Evolutionary conservation across 208 protist genomes (phyloP).

Genomic region (Leishmania lainsoni): DNA sequence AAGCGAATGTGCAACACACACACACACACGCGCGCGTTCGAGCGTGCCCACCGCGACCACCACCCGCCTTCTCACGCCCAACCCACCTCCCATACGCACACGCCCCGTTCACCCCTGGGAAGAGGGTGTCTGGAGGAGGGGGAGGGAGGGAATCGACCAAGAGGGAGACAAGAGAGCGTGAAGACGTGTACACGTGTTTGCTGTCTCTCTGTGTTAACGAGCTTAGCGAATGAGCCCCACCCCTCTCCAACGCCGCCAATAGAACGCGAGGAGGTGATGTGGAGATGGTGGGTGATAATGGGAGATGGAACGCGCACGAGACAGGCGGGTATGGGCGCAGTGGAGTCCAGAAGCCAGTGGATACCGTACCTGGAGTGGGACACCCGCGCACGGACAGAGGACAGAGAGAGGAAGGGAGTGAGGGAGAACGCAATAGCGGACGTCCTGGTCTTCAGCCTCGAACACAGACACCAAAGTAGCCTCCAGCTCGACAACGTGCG

Average conservation of each 20-base stretch:
- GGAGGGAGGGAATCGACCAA: not conserved
- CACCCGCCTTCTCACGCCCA: too few species aligned
- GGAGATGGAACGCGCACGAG: not conserved
- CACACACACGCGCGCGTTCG: not conserved
- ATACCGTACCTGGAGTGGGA: too few species aligned
- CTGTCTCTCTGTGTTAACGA: not conserved
- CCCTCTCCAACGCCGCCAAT: not conserved
- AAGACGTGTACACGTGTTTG: not conserved
- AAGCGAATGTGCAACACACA: not conserved
- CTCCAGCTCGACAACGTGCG: not conserved
- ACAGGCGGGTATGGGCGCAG: not conserved
- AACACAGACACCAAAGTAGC: not conserved
- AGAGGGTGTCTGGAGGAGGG: not conserved
- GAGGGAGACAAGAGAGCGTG: not conserved
- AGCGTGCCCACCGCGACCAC: not conserved
- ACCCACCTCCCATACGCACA: not conserved
- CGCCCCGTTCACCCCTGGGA: not conserved
- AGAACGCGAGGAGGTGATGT: slow-evolving; percentile 2
- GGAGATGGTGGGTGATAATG: not conserved
- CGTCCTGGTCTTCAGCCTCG: not conserved
- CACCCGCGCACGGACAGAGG: not conserved
- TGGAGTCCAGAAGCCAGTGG: too few species aligned
- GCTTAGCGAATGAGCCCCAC: not conserved
- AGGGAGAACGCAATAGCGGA: not conserved
- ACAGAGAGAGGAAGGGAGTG: not conserved